Base-by-base conservation (phyloP, 2,329 filamentous ascomycete genomes). In the Penicillium digitatum region DNA sequence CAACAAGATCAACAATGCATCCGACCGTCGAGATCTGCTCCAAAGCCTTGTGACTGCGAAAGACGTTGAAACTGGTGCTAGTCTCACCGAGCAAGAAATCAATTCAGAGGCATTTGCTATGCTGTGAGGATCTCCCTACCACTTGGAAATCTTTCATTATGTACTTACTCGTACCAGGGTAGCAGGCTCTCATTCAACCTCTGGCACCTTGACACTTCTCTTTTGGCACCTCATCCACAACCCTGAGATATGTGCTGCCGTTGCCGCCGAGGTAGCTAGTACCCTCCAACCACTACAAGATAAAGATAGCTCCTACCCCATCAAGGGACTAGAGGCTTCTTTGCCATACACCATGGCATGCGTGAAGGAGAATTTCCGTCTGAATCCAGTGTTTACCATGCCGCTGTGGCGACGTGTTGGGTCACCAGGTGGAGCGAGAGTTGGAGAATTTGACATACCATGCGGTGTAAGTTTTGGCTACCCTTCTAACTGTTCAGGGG, bases 311-410 rank as follows among this genome's bases (percentile, higher is more conserved):
- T 20, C 48, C 10, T 55, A 55, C 43, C 29, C 53, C 4, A 55
- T 55, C 11, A 18, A 38, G 12, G 42, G 53, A 16, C 27, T 55
- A 0, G 57, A 57, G 32, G 43, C 46, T 16, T 58, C 50, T 26
- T 44, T 59, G 18, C 22, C 11, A 5, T 54, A 53, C 20, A 47
- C 54, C 10, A 59, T 59, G 56, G 54, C 54, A 22, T 59, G 56
- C 22, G 49, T 57, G 16, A 50, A 32, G 38, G 56, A 59, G 38
- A 59, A 59, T 14, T 57, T 59, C 26, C 44, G 54, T 5, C 20
- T 59, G 5, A 58, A 53, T 12, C 56, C 55, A 0, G 55, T 57
- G 2, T 54, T 54, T 27, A 57, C 55, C 3, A 57, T 57, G 55
- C 51, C 55, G 3, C 34, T 61, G 14, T 53, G 53, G 54, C 47